phyloP scores from a whole-genome alignment of 2,329 filamentous ascomycete genomes.

The Boeremia exigua region DNA sequence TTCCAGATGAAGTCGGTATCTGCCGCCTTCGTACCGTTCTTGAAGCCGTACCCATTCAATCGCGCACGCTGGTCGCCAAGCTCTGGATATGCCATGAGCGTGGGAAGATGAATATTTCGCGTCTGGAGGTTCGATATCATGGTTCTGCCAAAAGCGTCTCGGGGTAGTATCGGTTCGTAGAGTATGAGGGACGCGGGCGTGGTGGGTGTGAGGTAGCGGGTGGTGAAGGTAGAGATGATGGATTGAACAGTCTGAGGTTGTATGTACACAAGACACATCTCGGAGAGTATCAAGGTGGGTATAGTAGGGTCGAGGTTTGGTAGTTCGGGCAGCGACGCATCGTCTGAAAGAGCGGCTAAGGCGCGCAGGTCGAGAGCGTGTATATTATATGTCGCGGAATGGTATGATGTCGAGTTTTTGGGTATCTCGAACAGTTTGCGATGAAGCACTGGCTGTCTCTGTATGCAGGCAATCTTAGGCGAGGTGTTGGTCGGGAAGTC shows the following conservation, averaged over 20 bases:
- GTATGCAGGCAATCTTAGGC: slow-evolving; percentile 64
- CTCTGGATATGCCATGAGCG: slow-evolving; percentile 73
- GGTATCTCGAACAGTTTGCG: slow-evolving; percentile 32
- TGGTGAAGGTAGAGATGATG: slow-evolving; percentile 60
- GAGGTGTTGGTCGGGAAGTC: slow-evolving; percentile 81
- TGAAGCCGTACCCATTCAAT: slow-evolving; percentile 71
- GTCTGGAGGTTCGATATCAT: slow-evolving; percentile 91
- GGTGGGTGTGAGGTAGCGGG: slow-evolving; percentile 47
- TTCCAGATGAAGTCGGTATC: slow-evolving; percentile 77
- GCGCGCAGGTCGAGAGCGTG: slow-evolving; percentile 72
- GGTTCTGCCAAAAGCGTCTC: slow-evolving; percentile 85
- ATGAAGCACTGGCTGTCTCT: slow-evolving; percentile 38
- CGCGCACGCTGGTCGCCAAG: slow-evolving; percentile 72
- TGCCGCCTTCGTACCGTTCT: slow-evolving; percentile 60
- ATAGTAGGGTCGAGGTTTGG: slow-evolving; percentile 60
- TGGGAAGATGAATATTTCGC: slow-evolving; percentile 83
- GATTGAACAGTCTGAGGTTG: slow-evolving; percentile 66
- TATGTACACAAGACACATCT: slow-evolving; percentile 95
- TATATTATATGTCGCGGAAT: slow-evolving; percentile 60
- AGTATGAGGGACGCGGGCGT: slow-evolving; percentile 69
- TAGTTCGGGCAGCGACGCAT: slow-evolving; percentile 36
- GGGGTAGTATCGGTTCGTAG: slow-evolving; percentile 86
- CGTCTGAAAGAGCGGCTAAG: slow-evolving; percentile 48
- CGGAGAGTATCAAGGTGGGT: slow-evolving; percentile 87
- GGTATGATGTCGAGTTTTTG: slow-evolving; percentile 48